Evolutionary conservation across 805 yeast genomes (phyloP), one percentile per base, ranked within the genome.

Genomic region (Spathaspora arborariae): DNA sequence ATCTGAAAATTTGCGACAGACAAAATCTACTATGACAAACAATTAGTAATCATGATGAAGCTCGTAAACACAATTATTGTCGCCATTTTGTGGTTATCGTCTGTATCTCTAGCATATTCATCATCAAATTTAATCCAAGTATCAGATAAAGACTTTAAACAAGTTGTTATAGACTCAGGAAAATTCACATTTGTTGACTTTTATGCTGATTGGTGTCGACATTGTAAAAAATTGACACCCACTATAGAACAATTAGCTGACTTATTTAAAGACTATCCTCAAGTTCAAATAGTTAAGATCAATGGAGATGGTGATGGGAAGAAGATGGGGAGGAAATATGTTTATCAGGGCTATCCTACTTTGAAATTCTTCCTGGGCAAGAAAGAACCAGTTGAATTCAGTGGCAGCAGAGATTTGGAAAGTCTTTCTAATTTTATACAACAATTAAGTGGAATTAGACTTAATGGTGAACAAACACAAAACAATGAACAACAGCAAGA

Each of bases 171-270:
- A 45, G 76, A 80, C 40, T 76, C 85, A 5, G 82, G 78, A 27
- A 72, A 69, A 48, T 70, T 59, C 51, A 63, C 70, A 4, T 58
- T 78, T 62, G 69, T 75, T 53, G 66, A 74, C 59, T 76, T 77
- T 53, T 82, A 76, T 55, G 87, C 90, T 8, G 81, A 79, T 45
- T 84, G 90, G 90, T 84, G 90, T 62, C 67, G 81, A 33, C 88
- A 84, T 60, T 84, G 90, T 59, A 78, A 78, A 58, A 70, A 67
- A 33, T 58, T 84, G 56, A 72, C 69, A 59, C 88, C 88, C 5
- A 67, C 71, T 2, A 73, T 72, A 55, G 70, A 58, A 44, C 56
- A 64, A 54, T 54, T 72, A 10, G 67, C 67, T 1, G 67, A 62
- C 1, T 30, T 55, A 19, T 72, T 65, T 45, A 60, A 54, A 18